Base-by-base conservation (phyloP, 495 filamentous ascomycete species). In the Aspergillus wentii region DNA sequence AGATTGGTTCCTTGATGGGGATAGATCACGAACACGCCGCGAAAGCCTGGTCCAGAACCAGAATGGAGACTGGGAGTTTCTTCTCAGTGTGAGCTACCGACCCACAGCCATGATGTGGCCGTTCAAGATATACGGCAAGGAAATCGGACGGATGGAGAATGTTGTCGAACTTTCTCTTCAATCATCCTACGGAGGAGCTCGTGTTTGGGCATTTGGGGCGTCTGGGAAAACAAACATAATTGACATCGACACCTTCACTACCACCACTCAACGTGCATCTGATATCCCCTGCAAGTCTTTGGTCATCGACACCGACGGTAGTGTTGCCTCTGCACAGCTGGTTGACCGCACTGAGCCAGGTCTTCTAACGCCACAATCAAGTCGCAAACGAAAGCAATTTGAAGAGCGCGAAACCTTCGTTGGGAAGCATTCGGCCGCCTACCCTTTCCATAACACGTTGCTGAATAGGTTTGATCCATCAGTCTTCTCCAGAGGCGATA, bases 71-170 rank as follows among this genome's bases (percentile, higher is more conserved):
- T 65, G 62, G 62, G 60, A 68, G 32, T 68, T 62, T 33, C 40
- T 63, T 22, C 56, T 61, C 21, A 64, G 55, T 36, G 52, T 57
- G 9, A 54, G 54, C 19, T 64, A 62, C 25, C 46, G 54, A 15
- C 54, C 65, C 0, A 57, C 63, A 6, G 45, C 56, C 3, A 59
- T 59, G 57, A 56, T 61, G 49, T 62, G 67, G 66, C 56, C 66
- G 10, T 60, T 65, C 14, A 67, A 66, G 37, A 57, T 68, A 7
- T 61, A 66, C 31, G 64, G 64, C 11, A 69, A 64, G 45, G 61
- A 67, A 23, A 66, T 69, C 8, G 65, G 63, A 0, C 51, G 50
- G 11, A 56, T 67, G 16, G 46, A 59, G 4, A 49, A 56, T 28
- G 33, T 59, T 1, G 63, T 69, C n/a, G 65, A 67, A 21, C 35